These are phyloP conservation scores for Geotrichum histeridarum DNA, from an alignment of 1,139 yeast genomes.

Conservation along the genomic window DNA sequence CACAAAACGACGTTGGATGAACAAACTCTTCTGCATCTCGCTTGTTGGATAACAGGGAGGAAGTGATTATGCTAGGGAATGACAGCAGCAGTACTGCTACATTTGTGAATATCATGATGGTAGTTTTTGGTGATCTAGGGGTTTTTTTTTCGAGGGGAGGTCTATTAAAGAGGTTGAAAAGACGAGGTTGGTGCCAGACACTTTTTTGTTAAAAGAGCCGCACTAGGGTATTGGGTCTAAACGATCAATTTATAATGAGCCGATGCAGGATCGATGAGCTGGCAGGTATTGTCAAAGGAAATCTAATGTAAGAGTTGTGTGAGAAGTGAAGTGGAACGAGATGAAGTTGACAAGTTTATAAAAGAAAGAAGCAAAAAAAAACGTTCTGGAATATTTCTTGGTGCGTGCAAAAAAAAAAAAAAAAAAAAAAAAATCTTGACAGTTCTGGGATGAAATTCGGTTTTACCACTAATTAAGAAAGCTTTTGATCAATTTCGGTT, in stretches of 20 bases:
- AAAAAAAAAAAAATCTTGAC: neutral
- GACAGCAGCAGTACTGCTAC: conserved; percentile 17
- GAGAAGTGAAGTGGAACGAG: neutral
- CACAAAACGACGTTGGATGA: conserved; percentile 16
- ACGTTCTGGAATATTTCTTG: neutral
- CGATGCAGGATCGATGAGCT: too few relatives aligned
- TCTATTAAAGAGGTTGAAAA: too few relatives aligned
- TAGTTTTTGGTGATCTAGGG: neutral
- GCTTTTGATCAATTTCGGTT: too few relatives aligned
- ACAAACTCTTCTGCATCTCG: conserved; percentile 17
- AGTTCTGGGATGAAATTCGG: neutral
- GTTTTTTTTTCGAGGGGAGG: too few relatives aligned
- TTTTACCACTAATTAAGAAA: too few relatives aligned
- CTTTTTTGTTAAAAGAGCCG: too few relatives aligned
- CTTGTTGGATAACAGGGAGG: conserved; percentile 10
- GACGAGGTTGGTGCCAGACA: too few relatives aligned
- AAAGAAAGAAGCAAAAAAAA: neutral
- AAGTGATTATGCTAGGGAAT: conserved; percentile 13
- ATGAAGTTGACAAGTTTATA: neutral
- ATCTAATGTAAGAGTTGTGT: neutral
- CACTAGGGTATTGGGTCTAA: too few relatives aligned
- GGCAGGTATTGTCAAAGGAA: too few relatives aligned
- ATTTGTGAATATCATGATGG: conserved; percentile 12
- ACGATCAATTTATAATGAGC: too few relatives aligned
- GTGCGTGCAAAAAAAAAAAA: neutral